Base-by-base conservation (phyloP, 225 moss, liverwort and hornwort species). In the Pseudisothecium myosuroides region DNA sequence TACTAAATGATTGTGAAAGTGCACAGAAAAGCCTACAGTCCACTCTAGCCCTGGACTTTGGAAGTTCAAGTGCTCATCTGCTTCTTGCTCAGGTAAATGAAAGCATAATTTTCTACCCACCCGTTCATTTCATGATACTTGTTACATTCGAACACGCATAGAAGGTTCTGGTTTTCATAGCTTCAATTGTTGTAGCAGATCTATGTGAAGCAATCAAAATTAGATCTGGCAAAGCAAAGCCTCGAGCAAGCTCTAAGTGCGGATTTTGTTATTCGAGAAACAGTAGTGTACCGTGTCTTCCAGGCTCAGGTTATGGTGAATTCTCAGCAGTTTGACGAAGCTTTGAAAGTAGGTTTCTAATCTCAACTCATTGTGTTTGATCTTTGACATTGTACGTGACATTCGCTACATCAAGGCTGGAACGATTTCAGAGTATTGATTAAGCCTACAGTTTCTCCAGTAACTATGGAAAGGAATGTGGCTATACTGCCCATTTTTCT, bases 191-290 rank as follows among this genome's bases (percentile, higher is more conserved):
- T 72, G 60, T 47, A 18, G 87, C 88, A 97, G 97, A 93, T 97
- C 45, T 94, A 93, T 79, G 90, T 95, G 77, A 80, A 93, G 50
- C 94, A 93, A 90, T 89, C 82, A 65, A 96, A 95, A 52, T 92
- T 82, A 87, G 95, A 96, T 61, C 49, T 94, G 77, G 96, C 97
- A 76, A 96, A 91, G 89, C 94, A 96, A 90, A 96, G 94, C 89
- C 89, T 97, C 65, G 97, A 97, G 79, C 95, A 96, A 91, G 96
- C 97, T 86, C 90, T 97, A 45, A 95, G 93, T 93, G 90, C 93
- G 14, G 89, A 95, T 88, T 97, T 96, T 85, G 79, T 90, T 49
- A 91, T 96, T 72, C 93, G 95, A 72, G 94, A 95, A 88, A 92
- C 95, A 37, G 81, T 95, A 59, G 91, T 90, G 36, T 97, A 96